Percentiles rank a stretch among this genome's conserved stretches.
These are phyloP conservation scores for Rosa multiflora DNA, from an alignment of 306 rosid genomes.

Conservation along the genomic window DNA sequence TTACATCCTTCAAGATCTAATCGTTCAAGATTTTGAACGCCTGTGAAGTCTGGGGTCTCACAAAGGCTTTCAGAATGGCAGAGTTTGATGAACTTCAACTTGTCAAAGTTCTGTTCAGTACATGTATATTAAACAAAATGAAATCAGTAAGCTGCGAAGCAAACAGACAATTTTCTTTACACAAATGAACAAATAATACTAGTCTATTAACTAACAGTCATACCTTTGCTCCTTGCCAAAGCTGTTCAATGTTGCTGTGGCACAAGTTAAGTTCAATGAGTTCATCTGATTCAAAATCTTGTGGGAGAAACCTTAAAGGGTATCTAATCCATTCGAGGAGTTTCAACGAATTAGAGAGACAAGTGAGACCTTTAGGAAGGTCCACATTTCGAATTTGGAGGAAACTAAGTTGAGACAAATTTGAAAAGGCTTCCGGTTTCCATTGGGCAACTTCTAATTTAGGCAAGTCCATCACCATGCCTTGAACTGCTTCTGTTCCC, in stretches of 20 bases:
- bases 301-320: slow-evolving; percentile 6
- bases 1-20: background rate
- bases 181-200: too few species aligned
- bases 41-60: background rate
- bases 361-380: background rate
- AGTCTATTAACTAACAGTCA: background rate
- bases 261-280: slow-evolving; percentile 12
- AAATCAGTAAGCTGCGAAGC: too few species aligned
- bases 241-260: slow-evolving; percentile 11
- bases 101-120: too few species aligned
- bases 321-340: background rate
- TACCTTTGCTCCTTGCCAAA: slow-evolving; percentile 19
- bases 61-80: background rate
- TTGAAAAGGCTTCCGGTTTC: background rate
- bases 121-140: too few species aligned
- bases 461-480: background rate
- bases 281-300: slow-evolving; percentile 7
- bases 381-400: background rate
- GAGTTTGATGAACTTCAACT: background rate
- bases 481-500: background rate
- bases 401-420: too few species aligned
- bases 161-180: too few species aligned
- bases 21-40: background rate
- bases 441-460: background rate
- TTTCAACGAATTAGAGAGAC: too few species aligned